Evolutionary conservation across 2,329 filamentous ascomycete genomes (phyloP).

Genomic region (Eurotiales sp.): DNA sequence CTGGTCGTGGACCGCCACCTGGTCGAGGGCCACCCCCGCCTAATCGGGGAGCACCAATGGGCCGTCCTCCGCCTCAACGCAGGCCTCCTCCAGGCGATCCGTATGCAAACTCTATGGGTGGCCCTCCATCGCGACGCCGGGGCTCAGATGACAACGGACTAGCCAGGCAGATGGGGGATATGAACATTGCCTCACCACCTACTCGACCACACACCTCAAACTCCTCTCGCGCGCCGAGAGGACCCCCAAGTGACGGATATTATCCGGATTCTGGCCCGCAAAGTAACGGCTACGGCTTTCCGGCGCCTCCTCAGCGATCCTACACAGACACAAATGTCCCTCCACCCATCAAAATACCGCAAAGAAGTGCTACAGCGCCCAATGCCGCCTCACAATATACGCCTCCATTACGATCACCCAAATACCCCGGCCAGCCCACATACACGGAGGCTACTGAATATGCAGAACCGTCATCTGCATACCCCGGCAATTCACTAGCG

Average conservation of each 20-base stretch:
- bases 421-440: constrained; percentile 33
- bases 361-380: constrained; percentile 38
- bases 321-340: constrained; percentile 26
- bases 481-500: constrained; percentile 5
- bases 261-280: neutral
- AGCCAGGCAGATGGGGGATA: constrained; percentile 37
- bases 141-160: constrained; percentile 30
- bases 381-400: constrained; percentile 15
- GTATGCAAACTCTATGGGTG: constrained; percentile 18
- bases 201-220: constrained; percentile 39
- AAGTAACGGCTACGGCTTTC: constrained; percentile 10
- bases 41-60: constrained; percentile 13
- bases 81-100: constrained; percentile 33
- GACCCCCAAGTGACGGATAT: constrained; percentile 17
- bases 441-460: constrained; percentile 28
- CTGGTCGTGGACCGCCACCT: constrained; percentile 14
- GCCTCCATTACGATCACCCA: constrained; percentile 18
- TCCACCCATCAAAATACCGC: constrained; percentile 27
- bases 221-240: constrained; percentile 30
- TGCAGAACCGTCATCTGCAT: constrained; percentile 16
- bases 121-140: constrained; percentile 30
- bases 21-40: constrained; percentile 13
- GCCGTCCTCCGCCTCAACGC: constrained; percentile 28
- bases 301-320: constrained; percentile 20
- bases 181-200: constrained; percentile 31